Base-by-base conservation (phyloP, 768 basidiomycete species). In the Trametes cingulata region DNA sequence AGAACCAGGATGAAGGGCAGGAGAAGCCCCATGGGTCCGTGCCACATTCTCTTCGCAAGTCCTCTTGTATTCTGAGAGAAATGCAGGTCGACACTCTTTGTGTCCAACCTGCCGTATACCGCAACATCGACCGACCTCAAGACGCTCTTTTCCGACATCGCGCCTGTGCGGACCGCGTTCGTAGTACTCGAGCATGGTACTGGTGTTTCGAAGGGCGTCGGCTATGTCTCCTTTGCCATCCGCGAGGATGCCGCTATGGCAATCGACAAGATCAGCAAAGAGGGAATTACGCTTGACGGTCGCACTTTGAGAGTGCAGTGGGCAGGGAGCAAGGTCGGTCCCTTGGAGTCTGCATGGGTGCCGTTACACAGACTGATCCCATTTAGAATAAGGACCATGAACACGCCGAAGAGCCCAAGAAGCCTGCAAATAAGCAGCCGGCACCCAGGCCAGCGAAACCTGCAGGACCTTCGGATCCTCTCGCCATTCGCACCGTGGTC, bases 61-160 rank as follows among this genome's bases (percentile, higher is more conserved):
- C 1, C 3, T 17, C 53, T 37, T n/a, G n/a, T n/a, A n/a, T 3
- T 33, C 19, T 22, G 12, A 14, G 12, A 5, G 9, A 7, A 0
- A 8, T 2, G n/a, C 58, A 90, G 91, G 35, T 85, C 93, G 17
- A 98, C 95, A 0, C 76, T 98, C 56, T 98, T 98, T 74, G 87
- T 98, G 54, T 95, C 93, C 10, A 94, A 95, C 75, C 77, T 99
- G 39, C 93, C 96, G 0, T 95, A 92, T 71, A 84, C 86, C 41
- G 92, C 88, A 57, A 98, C 97, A 9, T 92, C 93, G 7, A 87
- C 87, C 47, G 94, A 97, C 74, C 80, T 98, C 27, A 85, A 92
- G 67, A 94, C 95, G 0, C 83, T 95, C 20, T 97, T 98, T 77
- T 98, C 95, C 7, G 93, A 95, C 73, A 84, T 97, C 64, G 97